phyloP scores from a whole-genome alignment of 345 rosid genomes.

The Nasturtium officinale region DNA sequence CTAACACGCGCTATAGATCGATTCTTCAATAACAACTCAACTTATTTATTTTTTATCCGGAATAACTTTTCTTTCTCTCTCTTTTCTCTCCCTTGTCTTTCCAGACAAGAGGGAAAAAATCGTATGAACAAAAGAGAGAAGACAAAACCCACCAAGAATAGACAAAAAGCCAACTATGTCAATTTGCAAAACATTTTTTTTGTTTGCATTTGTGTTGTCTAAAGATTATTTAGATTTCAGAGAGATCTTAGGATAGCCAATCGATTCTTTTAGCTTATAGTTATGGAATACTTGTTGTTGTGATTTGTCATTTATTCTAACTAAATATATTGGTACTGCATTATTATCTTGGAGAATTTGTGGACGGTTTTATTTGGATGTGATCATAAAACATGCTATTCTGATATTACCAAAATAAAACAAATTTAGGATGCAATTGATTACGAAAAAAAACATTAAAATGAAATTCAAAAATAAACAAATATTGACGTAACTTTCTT shows the following conservation, averaged over 20 bases:
- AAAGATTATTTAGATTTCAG: constrained; percentile 21
- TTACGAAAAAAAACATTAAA: neutral
- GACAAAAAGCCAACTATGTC: constrained; percentile 35
- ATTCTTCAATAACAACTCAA: constrained; percentile 3
- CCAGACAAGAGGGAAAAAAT: constrained; percentile 11
- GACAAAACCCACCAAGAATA: constrained; percentile 46
- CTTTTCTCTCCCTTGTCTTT: neutral
- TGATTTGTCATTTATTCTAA: constrained; percentile 34
- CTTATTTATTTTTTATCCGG: neutral
- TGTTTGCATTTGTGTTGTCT: constrained; percentile 28
- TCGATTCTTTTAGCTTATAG: constrained; percentile 26
- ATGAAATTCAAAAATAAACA: neutral
- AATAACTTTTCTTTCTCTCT: neutral
- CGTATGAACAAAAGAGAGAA: constrained; percentile 28
- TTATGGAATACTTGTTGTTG: constrained; percentile 25
- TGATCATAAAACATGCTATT: neutral
- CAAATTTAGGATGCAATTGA: neutral
- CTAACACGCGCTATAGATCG: constrained; percentile 14
- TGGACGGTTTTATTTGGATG: neutral
- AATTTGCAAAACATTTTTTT: constrained; percentile 31
- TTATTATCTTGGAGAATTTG: neutral
- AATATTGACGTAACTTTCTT: neutral
- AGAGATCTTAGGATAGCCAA: constrained; percentile 38
- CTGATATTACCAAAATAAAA: neutral
- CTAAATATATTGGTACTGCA: neutral